phyloP scores from a whole-genome alignment of 2,329 filamentous ascomycete genomes.

The Zasmidium citrigriseum region DNA sequence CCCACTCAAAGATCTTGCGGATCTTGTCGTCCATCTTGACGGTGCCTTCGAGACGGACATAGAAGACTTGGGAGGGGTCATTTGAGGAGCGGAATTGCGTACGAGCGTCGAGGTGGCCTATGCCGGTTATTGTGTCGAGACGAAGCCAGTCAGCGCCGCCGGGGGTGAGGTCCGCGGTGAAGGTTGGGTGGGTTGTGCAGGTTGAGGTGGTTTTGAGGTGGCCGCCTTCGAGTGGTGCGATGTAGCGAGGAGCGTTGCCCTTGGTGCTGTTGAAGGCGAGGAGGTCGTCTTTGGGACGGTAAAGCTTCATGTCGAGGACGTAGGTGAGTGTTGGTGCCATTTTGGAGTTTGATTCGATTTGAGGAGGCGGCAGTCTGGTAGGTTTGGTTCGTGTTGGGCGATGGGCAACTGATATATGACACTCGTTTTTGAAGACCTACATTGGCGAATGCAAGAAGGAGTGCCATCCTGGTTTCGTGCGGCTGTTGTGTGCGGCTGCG shows the following conservation, averaged over 20 bases:
- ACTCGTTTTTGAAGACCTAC: no score
- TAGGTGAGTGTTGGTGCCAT: not conserved
- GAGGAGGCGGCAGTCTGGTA: no score
- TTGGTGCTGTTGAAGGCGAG: not conserved
- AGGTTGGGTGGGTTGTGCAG: not conserved
- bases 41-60: not conserved
- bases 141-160: not conserved
- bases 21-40: not conserved
- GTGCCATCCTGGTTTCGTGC: no score
- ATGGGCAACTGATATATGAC: no score
- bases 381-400: no score
- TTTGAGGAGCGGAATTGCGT: not conserved
- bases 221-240: not conserved
- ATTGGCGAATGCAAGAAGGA: no score
- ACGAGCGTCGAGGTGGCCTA: not conserved
- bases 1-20: not conserved
- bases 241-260: not conserved
- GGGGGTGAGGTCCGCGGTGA: not conserved
- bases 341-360: no score
- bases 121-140: not conserved
- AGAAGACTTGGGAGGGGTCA: not conserved
- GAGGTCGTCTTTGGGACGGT: not conserved
- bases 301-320: not conserved
- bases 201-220: not conserved
- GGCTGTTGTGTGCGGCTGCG: no score